phyloP scores from a whole-genome alignment of 2,329 filamentous ascomycete genomes.

The Sodiomyces alkalinus region DNA sequence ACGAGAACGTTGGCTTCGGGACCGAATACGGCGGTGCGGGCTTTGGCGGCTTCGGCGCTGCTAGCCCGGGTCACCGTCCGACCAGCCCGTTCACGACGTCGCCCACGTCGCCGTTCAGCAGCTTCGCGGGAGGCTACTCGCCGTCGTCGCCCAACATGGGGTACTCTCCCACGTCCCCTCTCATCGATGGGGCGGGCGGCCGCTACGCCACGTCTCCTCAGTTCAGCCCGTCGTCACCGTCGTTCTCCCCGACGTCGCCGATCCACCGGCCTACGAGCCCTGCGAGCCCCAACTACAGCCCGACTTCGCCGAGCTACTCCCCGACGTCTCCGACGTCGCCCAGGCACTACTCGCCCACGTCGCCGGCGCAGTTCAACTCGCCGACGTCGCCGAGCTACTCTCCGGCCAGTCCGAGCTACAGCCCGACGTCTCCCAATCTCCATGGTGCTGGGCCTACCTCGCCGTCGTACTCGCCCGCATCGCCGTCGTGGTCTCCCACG shows the following conservation, averaged over 20 bases:
- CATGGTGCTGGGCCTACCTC: constrained; percentile 30
- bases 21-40: constrained; percentile 40
- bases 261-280: constrained; percentile 39
- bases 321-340: constrained; percentile 43
- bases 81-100: constrained; percentile 67
- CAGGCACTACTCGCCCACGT: constrained; percentile 51
- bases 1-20: constrained; percentile 45
- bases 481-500: constrained; percentile 65
- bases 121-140: constrained; percentile 46
- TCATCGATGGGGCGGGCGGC: constrained; percentile 36
- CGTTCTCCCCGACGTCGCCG: constrained; percentile 48
- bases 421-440: constrained; percentile 48
- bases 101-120: constrained; percentile 46
- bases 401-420: constrained; percentile 56
- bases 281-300: constrained; percentile 46
- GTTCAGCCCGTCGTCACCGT: constrained; percentile 48
- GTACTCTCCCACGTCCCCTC: constrained; percentile 65
- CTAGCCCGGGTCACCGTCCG: constrained; percentile 42
- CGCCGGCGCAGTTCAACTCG: constrained; percentile 57
- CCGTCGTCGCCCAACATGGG: constrained; percentile 61
- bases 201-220: constrained; percentile 44
- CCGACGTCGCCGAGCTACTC: constrained; percentile 62
- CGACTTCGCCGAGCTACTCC: constrained; percentile 50
- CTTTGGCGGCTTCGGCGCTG: constrained; percentile 32
- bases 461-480: constrained; percentile 53